A percentile compares a stretch with the other conserved stretches of the same genome.
These are phyloP conservation scores for Stenogyne calaminthoides DNA, from an alignment of 305 asterid genomes.

Conservation along the genomic window DNA sequence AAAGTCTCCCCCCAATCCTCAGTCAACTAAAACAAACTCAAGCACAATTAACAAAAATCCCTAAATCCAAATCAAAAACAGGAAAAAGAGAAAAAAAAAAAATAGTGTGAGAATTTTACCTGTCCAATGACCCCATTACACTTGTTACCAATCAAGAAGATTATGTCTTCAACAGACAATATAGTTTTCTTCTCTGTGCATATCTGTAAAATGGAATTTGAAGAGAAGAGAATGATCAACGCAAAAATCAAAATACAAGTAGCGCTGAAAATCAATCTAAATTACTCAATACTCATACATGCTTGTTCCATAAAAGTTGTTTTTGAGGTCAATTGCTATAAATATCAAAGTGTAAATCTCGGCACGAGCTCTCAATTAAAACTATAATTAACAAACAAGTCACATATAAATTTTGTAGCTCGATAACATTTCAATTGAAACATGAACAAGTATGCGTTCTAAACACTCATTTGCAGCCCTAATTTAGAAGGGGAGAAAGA, in stretches of 20 bases:
- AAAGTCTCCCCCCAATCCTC: slow-evolving; percentile 94
- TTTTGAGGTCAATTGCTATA: background rate
- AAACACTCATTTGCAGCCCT: background rate
- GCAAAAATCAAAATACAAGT: background rate
- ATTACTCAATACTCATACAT: background rate
- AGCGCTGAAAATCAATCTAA: background rate
- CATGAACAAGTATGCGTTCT: background rate
- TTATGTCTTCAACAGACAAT: slow-evolving; percentile 84
- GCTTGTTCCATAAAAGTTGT: background rate
- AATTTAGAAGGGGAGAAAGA: background rate
- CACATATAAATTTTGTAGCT: too few species aligned
- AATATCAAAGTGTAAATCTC: too few species aligned
- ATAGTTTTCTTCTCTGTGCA: slow-evolving; percentile 91
- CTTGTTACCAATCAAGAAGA: slow-evolving; percentile 75
- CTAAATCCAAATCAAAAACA: background rate
- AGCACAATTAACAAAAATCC: slow-evolving; percentile 7
- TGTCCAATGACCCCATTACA: slow-evolving; percentile 98
- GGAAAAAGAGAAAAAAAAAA: background rate
- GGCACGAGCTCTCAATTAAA: too few species aligned
- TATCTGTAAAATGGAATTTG: slow-evolving; percentile 43
- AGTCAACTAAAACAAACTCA: slow-evolving; percentile 53
- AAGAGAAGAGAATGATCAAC: background rate
- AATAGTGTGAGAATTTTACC: slow-evolving; percentile 35
- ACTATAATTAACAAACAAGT: too few species aligned
- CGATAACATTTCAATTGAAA: background rate